Conservation (phyloP, 306 rosid genomes). For the Bauhinia variegata region DNA sequence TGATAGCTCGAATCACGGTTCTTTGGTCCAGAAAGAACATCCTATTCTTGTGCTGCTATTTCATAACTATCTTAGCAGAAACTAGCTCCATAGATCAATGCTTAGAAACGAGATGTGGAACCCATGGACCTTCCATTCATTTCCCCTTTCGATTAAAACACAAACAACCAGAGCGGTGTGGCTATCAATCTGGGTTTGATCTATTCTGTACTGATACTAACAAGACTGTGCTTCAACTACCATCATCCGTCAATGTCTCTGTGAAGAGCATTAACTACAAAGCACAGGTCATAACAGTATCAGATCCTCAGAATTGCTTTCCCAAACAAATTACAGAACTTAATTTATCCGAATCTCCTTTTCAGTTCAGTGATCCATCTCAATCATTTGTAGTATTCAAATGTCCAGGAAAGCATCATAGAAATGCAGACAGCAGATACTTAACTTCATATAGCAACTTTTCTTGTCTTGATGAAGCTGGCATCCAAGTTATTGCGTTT, state of each 20-base stretch:
- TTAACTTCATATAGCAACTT: not conserved
- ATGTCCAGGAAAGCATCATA: constrained; percentile 16
- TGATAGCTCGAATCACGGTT: not conserved
- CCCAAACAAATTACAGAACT: constrained; percentile 6
- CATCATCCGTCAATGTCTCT: constrained; percentile 1
- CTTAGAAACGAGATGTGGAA: constrained; percentile 23
- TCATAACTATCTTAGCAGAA: not conserved
- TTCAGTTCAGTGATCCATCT: not conserved
- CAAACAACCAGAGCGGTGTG: constrained; percentile 25
- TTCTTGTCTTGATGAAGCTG: constrained; percentile 29
- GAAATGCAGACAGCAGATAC: not conserved
- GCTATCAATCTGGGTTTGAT: constrained; percentile 18
- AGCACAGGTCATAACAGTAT: constrained; percentile 4
- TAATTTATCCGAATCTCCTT: constrained; percentile 18
- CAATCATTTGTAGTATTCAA: constrained; percentile 11
- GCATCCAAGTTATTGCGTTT: constrained; percentile 34
- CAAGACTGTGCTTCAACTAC: constrained; percentile 29
- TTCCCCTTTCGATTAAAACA: constrained; percentile 30
- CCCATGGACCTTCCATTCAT: constrained; percentile 17
- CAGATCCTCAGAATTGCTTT: constrained; percentile 26
- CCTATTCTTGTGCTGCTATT: not conserved
- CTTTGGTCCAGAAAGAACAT: not conserved
- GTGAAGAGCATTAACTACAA: constrained; percentile 31
- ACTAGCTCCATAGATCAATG: not conserved
- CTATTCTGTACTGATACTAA: constrained; percentile 32